Conservation (phyloP, 2,329 filamentous ascomycete genomes). For the Fonsecaea pedrosoi region DNA sequence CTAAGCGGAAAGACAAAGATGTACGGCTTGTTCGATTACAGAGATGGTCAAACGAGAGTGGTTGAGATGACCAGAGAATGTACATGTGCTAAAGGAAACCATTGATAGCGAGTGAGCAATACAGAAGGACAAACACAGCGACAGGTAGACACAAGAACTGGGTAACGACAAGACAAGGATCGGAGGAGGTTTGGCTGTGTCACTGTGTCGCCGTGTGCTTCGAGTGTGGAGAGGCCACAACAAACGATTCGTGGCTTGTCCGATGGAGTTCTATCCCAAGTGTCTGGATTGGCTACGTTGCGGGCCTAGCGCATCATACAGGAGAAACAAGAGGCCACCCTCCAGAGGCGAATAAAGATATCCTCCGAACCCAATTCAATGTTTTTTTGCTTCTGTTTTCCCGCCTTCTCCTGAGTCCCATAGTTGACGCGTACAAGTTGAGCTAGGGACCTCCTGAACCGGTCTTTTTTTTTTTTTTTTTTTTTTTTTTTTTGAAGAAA, state of each 20-base stretch:
- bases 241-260: constrained; percentile 17
- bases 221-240: neutral
- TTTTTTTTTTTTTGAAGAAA: neutral
- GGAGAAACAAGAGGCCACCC: constrained; percentile 19
- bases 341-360: constrained; percentile 7
- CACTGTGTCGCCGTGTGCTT: neutral
- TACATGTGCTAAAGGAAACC: constrained; percentile 4
- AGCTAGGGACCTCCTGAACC: neutral
- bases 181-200: neutral
- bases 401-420: constrained; percentile 10
- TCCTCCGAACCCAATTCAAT: constrained; percentile 6
- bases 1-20: neutral
- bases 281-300: constrained; percentile 12
- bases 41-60: constrained; percentile 10
- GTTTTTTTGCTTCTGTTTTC: constrained; percentile 7
- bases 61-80: constrained; percentile 4
- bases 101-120: constrained; percentile 16
- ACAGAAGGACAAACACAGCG: neutral
- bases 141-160: constrained; percentile 4
- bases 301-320: constrained; percentile 12
- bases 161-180: constrained; percentile 8
- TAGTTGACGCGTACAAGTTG: neutral
- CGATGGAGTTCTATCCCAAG: constrained; percentile 14
- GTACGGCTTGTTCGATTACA: constrained; percentile 1
- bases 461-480: neutral